Evolutionary conservation across 2,329 filamentous ascomycete species (phyloP), one percentile per base, ranked within the genome.

Genomic region (Rachicladosporium sp.): DNA sequence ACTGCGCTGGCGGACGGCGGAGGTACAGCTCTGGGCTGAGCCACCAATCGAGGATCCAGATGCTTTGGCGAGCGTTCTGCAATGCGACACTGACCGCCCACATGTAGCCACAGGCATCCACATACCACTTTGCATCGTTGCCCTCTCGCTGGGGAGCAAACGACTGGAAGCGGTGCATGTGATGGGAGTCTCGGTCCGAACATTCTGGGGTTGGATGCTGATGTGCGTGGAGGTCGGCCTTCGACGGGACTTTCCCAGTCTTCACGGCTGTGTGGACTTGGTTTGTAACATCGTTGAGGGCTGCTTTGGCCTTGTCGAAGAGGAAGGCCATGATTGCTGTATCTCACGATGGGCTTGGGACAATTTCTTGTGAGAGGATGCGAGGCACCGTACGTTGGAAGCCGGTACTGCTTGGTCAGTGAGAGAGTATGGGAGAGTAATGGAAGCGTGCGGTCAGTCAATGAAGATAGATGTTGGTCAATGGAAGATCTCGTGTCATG

Each of bases 1-100:
- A 87, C 56, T 75, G 73, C 12, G 82, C 76, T 6, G 86, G 86
- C 2, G 88, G 87, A 15, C 87, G 75, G 49, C 87, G 76, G 29
- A 95, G 71, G 56, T 91, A 94, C 23, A 95, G 67, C 62, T 94
- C 88, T 1, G 88, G 86, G 40, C 80, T 87, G 47, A 93, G 62
- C 86, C 87, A 93, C 86, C 70, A 53, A 32, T 56, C 54, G 33
- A 93, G 66, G 47, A 93, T 93, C 72, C 82, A 88, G 50, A 93
- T 81, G 32, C 74, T 82, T 50, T 89, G 76, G 47, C 68, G 71
- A 2, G 86, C 86, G 53, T 74, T 78, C 63, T 91, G 81, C 37
- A 93, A 64, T 2, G 87, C 86, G 46, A 80, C 68, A 21, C 80
- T 85, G 1, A 93, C 82, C 10, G 87, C 86, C 70, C 78, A 87